Base-by-base conservation (phyloP, 2,329 filamentous ascomycete genomes). In the Botrytis elliptica region DNA sequence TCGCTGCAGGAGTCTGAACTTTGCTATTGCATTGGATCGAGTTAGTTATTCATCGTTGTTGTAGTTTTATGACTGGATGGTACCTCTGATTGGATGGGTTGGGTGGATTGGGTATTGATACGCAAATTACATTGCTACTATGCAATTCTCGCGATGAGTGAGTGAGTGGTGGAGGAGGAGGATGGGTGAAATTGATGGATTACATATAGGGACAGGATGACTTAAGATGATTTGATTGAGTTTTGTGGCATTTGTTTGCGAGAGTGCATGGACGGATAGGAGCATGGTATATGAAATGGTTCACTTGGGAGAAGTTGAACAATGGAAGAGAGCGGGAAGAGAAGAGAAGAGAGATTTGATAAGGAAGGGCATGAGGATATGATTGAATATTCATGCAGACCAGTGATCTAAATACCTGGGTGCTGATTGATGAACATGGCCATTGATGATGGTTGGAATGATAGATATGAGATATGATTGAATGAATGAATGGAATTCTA, bases 401-500 rank as follows among this genome's bases (percentile, higher is more conserved):
- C 49, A 33, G 66, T 57, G 36, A 20, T 25, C 29, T 68, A 57
- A 14, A 42, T 16, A 33, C 36, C 49, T 68, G 66, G 66, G 25
- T 68, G 66, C 49, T 57, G 29, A 66, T 66, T 29, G 18, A 68
- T 67, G 33, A 46, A 52, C 52, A 57, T 42, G 38, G 20, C n/a
- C 52, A 63, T 42, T 38, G 60, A n/a, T 29, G 38, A 42, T 65
- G 62, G 62, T 8, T 46, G 40, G 49, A 49, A 68, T 68, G 49
- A 68, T 67, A 49, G 65, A 55, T 67, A 68, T 44, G 66, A 68
- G 66, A 57, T 22, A 68, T 68, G 66, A 68, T 22, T 68, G 66
- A 68, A 68, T 42, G 66, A 68, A 68, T 68, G 49, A 68, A 68
- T 68, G 66, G 66, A 68, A 68, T 68, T 68, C 49, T 25, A 42